Evolutionary conservation across 805 yeast species (phyloP), one percentile per base, ranked within the genome.

Genomic region (Candida peoriensis): DNA sequence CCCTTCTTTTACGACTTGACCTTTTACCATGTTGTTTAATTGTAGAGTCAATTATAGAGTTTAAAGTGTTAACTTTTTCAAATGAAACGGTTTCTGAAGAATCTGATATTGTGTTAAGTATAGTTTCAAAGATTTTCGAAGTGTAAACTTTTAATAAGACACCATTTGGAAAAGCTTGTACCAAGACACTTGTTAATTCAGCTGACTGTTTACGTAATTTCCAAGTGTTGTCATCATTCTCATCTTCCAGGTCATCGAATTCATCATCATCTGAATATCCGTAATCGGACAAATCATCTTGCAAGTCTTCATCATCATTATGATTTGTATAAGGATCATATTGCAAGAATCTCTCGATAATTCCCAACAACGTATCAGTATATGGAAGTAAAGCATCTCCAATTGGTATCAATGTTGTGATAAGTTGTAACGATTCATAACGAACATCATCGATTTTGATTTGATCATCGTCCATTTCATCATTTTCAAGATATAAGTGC

Each of bases 151-250:
- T 27, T 6, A 64, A 54, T 13, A 75, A 47, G 2, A 52, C 25
- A 15, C 16, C 37, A 1, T 40, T 34, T 3, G 78, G 74, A 33
- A 60, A 62, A 2, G 50, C 43, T 3, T 47, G 48, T n/a, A 71
- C 56, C 11, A 72, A 37, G 0, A 66, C 48, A 13, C 64, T 54
- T 7, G 71, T 47, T 22, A 77, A 48, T 20, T 57, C 59, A 6
- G 74, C 64, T 0, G 84, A 58, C 34, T 68, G 70, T 27, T 73
- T 61, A 39, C 93, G 62, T 14, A 83, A 57, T 43, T 74, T 78
- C 82, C 89, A 79, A 2, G 81, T 69, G 34, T 63, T 65, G 35
- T 72, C 81, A 23, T 72, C 76, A 38, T 54, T 57, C 14, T 61
- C 67, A 32, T 62, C 70, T 9, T 60, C 56, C 32, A 55, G 50